Conservation (phyloP, 805 yeast species). For the Candida coleopterorum region DNA sequence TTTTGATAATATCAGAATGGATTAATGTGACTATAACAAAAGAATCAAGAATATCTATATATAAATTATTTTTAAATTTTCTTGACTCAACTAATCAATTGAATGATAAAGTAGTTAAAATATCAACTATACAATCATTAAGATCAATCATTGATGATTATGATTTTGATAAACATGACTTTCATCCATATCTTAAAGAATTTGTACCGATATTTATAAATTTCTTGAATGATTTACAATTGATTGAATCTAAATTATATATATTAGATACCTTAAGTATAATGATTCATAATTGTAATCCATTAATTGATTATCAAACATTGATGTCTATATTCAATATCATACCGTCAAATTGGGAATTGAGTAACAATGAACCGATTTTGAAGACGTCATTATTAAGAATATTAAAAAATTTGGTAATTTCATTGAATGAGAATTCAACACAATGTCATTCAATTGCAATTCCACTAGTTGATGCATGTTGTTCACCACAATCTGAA, state of each 20-base stretch:
- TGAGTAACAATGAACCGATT: slow-evolving; percentile 43
- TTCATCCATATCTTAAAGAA: slow-evolving; percentile 58
- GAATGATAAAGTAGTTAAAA: slow-evolving; percentile 75
- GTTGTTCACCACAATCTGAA: slow-evolving; percentile 45
- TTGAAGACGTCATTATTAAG: slow-evolving; percentile 41
- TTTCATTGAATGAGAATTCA: slow-evolving; percentile 53
- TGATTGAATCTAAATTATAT: slow-evolving; percentile 74
- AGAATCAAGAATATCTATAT: slow-evolving; percentile 53
- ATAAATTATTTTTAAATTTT: slow-evolving; percentile 50
- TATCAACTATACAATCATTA: slow-evolving; percentile 70
- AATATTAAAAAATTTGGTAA: slow-evolving; percentile 51
- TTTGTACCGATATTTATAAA: slow-evolving; percentile 47
- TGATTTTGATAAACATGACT: slow-evolving; percentile 69
- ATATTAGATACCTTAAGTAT: slow-evolving; percentile 64
- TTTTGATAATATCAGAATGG: slow-evolving; percentile 81
- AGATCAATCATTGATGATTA: slow-evolving; percentile 75
- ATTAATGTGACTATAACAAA: slow-evolving; percentile 58
- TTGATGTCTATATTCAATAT: slow-evolving; percentile 46
- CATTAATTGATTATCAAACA: slow-evolving; percentile 49
- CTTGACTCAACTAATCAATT: slow-evolving; percentile 40
- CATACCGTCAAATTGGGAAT: slow-evolving; percentile 77
- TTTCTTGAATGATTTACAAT: slow-evolving; percentile 45
- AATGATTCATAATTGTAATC: slow-evolving; percentile 60
- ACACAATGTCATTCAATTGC: slow-evolving; percentile 47
- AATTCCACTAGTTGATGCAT: slow-evolving; percentile 61